Conservation (phyloP, 495 filamentous ascomycete species). For the Penicillium pulvis region DNA sequence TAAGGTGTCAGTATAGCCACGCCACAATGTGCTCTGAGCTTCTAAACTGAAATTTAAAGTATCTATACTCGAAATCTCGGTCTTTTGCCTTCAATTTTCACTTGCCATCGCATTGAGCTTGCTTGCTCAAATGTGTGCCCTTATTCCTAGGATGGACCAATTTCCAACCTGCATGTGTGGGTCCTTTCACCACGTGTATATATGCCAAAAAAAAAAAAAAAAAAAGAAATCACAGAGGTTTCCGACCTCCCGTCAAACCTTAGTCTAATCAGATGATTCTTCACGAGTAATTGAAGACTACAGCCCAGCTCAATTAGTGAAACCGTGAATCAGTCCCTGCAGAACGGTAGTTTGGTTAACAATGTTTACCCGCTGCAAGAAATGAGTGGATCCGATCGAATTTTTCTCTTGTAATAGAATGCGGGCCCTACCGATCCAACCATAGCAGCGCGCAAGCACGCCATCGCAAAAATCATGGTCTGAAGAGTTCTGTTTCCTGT, state of each 20-base stretch:
- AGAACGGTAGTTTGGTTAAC: constrained; percentile 2
- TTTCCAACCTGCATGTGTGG: too few relatives aligned
- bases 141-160: too few relatives aligned
- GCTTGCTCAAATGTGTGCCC: too few relatives aligned
- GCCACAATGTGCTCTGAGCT: too few relatives aligned
- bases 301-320: neutral
- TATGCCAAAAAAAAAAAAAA: neutral
- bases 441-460: constrained; percentile 21
- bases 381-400: constrained; percentile 10
- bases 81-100: too few relatives aligned
- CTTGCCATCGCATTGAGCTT: too few relatives aligned
- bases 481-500: constrained; percentile 2
- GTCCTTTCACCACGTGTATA: neutral
- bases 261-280: neutral
- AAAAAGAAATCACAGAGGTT: neutral
- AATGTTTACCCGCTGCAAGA: constrained; percentile 3
- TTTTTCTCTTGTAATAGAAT: constrained; percentile 10
- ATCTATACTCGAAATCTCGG: too few relatives aligned
- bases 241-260: neutral
- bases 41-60: too few relatives aligned
- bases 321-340: neutral
- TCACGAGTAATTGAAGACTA: neutral
- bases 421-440: constrained; percentile 9
- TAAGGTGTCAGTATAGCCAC: too few relatives aligned
- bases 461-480: constrained; percentile 16